phyloP scores from a whole-genome alignment of 441 rosid species.

The Aleurites moluccanus region DNA sequence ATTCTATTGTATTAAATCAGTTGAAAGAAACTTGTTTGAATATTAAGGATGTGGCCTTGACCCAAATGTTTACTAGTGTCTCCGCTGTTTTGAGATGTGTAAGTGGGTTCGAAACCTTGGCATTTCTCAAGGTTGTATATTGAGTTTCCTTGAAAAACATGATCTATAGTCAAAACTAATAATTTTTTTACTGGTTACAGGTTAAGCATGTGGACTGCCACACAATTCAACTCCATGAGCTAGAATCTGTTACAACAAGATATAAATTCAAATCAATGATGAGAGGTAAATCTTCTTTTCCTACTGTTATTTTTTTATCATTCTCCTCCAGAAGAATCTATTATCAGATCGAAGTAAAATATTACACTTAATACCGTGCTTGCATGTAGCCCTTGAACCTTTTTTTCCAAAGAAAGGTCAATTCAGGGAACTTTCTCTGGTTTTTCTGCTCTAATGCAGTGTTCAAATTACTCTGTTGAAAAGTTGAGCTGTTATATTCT shows the following conservation, averaged over 20 bases:
- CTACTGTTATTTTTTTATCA: background rate
- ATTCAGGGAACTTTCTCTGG: background rate
- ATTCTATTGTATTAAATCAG: background rate
- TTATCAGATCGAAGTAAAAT: background rate
- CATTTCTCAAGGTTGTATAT: background rate
- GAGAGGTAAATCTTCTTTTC: slow-evolving; percentile 61
- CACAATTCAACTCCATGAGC: slow-evolving; percentile 69
- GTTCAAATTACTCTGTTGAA: slow-evolving; percentile 6
- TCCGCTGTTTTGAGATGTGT: background rate
- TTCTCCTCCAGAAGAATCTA: background rate
- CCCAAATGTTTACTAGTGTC: background rate
- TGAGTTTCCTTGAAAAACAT: background rate
- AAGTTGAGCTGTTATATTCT: background rate
- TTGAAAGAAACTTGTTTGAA: background rate
- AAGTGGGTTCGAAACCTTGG: slow-evolving; percentile 1
- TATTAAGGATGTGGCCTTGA: background rate
- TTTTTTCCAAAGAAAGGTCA: background rate
- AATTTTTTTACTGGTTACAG: slow-evolving; percentile 40
- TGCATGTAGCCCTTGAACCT: background rate
- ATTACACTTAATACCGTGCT: background rate
- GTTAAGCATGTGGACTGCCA: slow-evolving; percentile 88
- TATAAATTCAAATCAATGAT: slow-evolving; percentile 91
- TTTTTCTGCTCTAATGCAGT: background rate
- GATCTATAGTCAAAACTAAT: background rate
- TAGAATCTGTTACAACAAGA: slow-evolving; percentile 74